These are phyloP conservation scores for Aureobasidium mangrovei DNA, from an alignment of 2,329 filamentous ascomycete genomes.

Conservation along the genomic window DNA sequence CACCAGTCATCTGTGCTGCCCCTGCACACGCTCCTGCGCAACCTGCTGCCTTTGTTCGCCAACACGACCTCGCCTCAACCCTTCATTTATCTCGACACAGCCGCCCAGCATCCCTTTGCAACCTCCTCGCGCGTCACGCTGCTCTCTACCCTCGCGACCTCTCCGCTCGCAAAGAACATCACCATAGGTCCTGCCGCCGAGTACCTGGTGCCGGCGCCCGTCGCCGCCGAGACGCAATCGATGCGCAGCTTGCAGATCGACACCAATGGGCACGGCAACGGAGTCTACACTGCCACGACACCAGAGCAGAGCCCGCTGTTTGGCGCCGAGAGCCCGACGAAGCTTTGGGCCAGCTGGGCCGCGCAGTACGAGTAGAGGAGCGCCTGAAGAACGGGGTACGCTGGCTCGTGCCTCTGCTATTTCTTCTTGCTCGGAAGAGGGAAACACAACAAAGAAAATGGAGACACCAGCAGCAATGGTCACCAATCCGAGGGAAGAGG, in stretches of 20 bases:
- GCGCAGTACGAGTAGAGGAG: slow-evolving; percentile 20
- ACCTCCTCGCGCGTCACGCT: background rate
- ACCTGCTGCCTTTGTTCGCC: slow-evolving; percentile 10
- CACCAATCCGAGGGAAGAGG: background rate
- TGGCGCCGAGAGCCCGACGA: slow-evolving; percentile 26
- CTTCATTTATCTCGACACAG: slow-evolving; percentile 14
- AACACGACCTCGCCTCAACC: background rate
- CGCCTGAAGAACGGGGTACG: background rate
- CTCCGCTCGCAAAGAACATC: slow-evolving; percentile 10
- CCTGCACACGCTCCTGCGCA: slow-evolving; percentile 13
- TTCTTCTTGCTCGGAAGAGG: background rate
- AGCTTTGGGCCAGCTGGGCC: slow-evolving; percentile 28
- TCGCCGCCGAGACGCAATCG: background rate
- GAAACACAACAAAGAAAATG: background rate
- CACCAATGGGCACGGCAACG: slow-evolving; percentile 1
- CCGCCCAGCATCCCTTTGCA: background rate
- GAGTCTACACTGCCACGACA: background rate
- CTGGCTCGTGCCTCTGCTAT: background rate
- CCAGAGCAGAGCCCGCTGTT: slow-evolving; percentile 17
- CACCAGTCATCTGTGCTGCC: slow-evolving; percentile 3
- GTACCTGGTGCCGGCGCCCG: slow-evolving; percentile 7
- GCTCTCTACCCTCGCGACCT: slow-evolving; percentile 4
- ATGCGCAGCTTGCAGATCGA: slow-evolving; percentile 7
- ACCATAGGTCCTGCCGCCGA: slow-evolving; percentile 13
- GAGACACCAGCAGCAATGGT: background rate